Base-by-base conservation (phyloP, 768 basidiomycete species). In the Mycena rosella region DNA sequence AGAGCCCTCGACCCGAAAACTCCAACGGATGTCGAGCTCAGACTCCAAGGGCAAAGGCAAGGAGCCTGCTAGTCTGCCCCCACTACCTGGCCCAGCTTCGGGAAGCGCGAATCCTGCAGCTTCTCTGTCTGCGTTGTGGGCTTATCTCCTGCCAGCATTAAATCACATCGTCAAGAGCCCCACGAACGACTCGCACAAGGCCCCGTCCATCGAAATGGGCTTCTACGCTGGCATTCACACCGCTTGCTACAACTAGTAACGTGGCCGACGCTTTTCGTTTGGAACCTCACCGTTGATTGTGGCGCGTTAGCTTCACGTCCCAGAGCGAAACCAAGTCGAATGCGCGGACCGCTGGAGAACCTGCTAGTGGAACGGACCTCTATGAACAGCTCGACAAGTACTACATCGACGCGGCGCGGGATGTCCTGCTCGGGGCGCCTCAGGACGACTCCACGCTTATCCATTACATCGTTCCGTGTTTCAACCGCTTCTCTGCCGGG, bases 191-290 rank as follows among this genome's bases (percentile, higher is more conserved):
- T 70, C 81, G 56, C 78, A 81, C 69, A 92, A 90, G 75, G 88
- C 90, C 8, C 92, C 92, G 38, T 81, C 89, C 15, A 88, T 93
- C 72, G 92, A 92, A 70, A 84, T 91, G 62, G 85, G 80, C 29
- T 91, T 91, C 71, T 91, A 93, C 74, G 88, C 91, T 75, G 91
- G 91, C 65, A 89, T 93, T 44, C 91, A 93, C 77, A 91, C 92
- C 22, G 90, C 91, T n/a, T 88, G 89, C 62, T 93, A 94, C 83
- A 92, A 93, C 81, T 93, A 92, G 86, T 89, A 83, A 81, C 83
- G 81, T 67, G 64, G 70, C 47, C 51, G 57, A 52, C 36, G 40
- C 32, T 60, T 40, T 44, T 24, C 11, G 67, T 71, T 44, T 30
- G 26, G 49, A 40, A 47, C 38, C 65, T 74, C 60, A 71, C 70